A percentile compares a stretch with the other conserved stretches of the same genome.
These are phyloP conservation scores for Aspergillus sclerotioniger DNA, from an alignment of 495 filamentous ascomycete genomes.

Conservation along the genomic window DNA sequence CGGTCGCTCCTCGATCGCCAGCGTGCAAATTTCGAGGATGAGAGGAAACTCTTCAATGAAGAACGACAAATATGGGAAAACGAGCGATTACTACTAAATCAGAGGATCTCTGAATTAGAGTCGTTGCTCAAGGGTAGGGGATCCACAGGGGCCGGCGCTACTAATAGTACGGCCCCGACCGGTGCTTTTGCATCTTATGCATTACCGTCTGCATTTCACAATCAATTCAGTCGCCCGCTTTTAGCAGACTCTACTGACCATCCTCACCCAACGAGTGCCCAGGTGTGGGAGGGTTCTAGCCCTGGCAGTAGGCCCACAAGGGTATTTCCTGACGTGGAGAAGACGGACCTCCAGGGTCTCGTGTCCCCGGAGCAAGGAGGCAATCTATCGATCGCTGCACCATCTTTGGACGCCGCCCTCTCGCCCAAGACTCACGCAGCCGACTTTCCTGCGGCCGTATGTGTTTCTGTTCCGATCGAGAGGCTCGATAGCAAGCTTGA, in stretches of 20 bases:
- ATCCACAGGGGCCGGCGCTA: conserved; percentile 6
- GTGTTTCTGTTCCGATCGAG: conserved; percentile 45
- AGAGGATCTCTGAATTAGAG: conserved; percentile 42
- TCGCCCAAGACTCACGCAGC: conserved; percentile 34
- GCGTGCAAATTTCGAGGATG: conserved; percentile 35
- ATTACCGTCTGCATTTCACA: neutral
- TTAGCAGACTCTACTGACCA: neutral
- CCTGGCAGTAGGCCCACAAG: conserved; percentile 41
- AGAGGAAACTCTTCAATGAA: conserved; percentile 38
- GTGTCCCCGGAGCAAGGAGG: conserved; percentile 27
- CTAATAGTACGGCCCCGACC: conserved; percentile 7
- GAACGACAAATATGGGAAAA: conserved; percentile 44
- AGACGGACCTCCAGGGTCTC: conserved; percentile 20
- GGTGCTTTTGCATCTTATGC: conserved; percentile 9
- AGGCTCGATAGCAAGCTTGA: conserved; percentile 49
- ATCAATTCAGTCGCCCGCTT: conserved; percentile 4
- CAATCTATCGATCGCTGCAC: conserved; percentile 18
- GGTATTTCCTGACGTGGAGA: conserved; percentile 39
- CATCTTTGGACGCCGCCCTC: conserved; percentile 44
- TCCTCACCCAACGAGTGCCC: conserved; percentile 12
- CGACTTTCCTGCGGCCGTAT: conserved; percentile 21
- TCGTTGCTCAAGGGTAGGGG: conserved; percentile 25
- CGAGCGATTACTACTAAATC: conserved; percentile 37
- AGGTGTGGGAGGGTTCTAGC: conserved; percentile 47
- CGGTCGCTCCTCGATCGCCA: conserved; percentile 43